These are phyloP conservation scores for Colletotrichum sp. DNA, from an alignment of 2,329 filamentous ascomycete genomes.

Conservation along the genomic window DNA sequence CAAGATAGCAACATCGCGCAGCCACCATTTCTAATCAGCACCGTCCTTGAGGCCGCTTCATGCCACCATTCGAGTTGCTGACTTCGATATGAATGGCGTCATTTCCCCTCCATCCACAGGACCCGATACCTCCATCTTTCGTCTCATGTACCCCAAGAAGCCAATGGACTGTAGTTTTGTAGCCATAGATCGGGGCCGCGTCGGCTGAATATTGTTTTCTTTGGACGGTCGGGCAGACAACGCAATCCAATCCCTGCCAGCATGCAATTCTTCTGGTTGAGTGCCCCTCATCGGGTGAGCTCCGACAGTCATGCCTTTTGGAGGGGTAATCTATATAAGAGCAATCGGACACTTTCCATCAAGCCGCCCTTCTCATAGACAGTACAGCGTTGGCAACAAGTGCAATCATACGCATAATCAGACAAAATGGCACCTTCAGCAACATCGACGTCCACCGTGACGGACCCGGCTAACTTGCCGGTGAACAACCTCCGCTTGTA, in stretches of 20 bases:
- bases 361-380: no score
- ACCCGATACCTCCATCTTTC: neutral
- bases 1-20: slow-evolving; percentile 16
- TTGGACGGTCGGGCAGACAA: neutral
- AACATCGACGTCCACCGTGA: slow-evolving; percentile 31
- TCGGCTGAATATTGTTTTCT: neutral
- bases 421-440: slow-evolving; percentile 38
- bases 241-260: slow-evolving; percentile 60
- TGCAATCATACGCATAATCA: neutral
- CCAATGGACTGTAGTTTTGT: neutral
- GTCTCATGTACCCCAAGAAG: neutral
- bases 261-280: slow-evolving; percentile 11
- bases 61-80: neutral
- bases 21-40: slow-evolving; percentile 12
- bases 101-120: neutral
- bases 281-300: slow-evolving; percentile 4
- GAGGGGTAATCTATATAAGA: slow-evolving; percentile 16
- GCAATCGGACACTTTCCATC: neutral
- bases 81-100: slow-evolving; percentile 8
- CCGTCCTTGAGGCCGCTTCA: neutral
- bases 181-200: neutral
- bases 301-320: neutral
- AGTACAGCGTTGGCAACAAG: neutral
- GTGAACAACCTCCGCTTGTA: slow-evolving; percentile 40
- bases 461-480: slow-evolving; percentile 19